Evolutionary conservation across 371 early-diverging fungal species (phyloP).

Genomic region (Nematocida sp.): DNA sequence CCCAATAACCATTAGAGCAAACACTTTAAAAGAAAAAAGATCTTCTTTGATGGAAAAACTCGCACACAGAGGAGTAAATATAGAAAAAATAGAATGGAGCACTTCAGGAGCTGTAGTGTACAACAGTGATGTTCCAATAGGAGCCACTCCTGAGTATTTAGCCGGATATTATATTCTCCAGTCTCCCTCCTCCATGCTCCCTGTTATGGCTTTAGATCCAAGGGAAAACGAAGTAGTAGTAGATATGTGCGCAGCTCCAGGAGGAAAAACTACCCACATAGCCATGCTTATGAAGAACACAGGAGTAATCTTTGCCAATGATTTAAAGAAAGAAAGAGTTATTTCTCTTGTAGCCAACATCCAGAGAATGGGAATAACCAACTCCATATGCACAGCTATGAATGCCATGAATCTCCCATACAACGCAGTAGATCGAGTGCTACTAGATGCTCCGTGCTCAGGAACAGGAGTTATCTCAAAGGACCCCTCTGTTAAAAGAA

Average conservation of each 20-base stretch:
- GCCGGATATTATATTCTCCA: slow-evolving; percentile 99
- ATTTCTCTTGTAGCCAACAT: slow-evolving; percentile 84
- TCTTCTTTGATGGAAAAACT: slow-evolving; percentile 86
- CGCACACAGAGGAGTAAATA: slow-evolving; percentile 85
- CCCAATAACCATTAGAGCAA: slow-evolving; percentile 89
- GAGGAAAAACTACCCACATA: slow-evolving; percentile 77
- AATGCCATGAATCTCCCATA: slow-evolving; percentile 89
- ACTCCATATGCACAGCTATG: slow-evolving; percentile 86
- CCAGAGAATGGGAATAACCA: slow-evolving; percentile 84
- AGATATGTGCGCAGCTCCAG: slow-evolving; percentile 98
- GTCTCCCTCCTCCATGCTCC: slow-evolving; percentile 89
- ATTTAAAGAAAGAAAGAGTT: slow-evolving; percentile 83
- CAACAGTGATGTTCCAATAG: slow-evolving; percentile 66
- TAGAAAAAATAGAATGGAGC: slow-evolving; percentile 82
- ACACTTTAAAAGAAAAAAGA: slow-evolving; percentile 85
- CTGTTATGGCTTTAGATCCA: slow-evolving; percentile 89
- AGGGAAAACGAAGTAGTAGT: slow-evolving; percentile 73
- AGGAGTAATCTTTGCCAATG: slow-evolving; percentile 90
- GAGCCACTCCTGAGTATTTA: slow-evolving; percentile 95
- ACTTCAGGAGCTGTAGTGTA: slow-evolving; percentile 65
- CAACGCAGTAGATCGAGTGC: slow-evolving; percentile 86
- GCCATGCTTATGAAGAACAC: slow-evolving; percentile 93
- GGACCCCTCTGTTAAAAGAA: slow-evolving; percentile 85
- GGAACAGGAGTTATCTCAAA: slow-evolving; percentile 98
- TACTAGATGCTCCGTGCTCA: slow-evolving; percentile 95